Conservation (phyloP, 2,329 filamentous ascomycete species). For the Venturia aucupariae region DNA sequence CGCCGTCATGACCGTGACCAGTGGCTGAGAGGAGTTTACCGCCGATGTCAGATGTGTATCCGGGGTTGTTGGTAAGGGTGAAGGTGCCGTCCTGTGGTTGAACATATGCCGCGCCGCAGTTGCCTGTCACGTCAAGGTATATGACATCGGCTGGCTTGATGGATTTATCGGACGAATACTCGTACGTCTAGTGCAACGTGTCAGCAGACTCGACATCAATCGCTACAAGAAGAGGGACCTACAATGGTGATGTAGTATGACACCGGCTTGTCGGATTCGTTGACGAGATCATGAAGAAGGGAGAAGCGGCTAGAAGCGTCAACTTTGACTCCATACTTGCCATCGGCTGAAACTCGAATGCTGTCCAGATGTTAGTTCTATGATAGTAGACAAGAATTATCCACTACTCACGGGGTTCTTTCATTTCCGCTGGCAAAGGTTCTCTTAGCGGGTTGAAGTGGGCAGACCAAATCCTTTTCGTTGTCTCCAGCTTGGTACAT, state of each 20-base stretch:
- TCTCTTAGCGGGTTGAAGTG: background rate
- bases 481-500: background rate
- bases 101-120: conserved; percentile 2
- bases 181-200: background rate
- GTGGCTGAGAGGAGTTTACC: conserved; percentile 8
- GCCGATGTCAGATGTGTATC: background rate
- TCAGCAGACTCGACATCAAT: background rate
- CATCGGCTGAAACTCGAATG: background rate
- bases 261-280: background rate
- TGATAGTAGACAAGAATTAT: background rate
- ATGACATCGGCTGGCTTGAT: conserved; percentile 1
- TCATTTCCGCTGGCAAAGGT: conserved; percentile 11
- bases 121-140: conserved; percentile 9
- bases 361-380: background rate
- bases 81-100: background rate
- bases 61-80: background rate
- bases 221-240: background rate
- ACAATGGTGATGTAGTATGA: conserved; percentile 8
- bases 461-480: conserved; percentile 2
- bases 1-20: conserved; percentile 11
- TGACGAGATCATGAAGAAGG: conserved; percentile 11
- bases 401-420: background rate
- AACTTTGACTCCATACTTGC: conserved; percentile 5
- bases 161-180: background rate
- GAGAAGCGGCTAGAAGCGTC: background rate